Base-by-base conservation (phyloP, 371 early-diverging fungal species). In the Lichtheimia hyalospora region DNA sequence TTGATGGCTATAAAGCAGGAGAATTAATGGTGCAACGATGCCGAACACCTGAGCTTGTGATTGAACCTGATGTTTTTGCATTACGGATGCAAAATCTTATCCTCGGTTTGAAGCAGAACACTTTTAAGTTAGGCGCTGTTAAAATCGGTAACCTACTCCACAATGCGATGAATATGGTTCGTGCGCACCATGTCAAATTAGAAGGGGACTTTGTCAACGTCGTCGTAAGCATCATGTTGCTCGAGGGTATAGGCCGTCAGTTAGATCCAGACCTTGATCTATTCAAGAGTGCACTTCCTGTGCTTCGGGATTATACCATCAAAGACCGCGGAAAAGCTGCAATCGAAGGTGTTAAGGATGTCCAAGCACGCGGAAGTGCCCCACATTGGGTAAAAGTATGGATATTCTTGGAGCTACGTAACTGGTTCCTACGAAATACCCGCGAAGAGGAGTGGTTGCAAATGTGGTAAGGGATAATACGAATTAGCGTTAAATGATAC, bases 201-300 rank as follows among this genome's bases (percentile, higher is more conserved):
- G 97, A 96, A 62, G 94, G 95, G 0, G 96, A 95, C 54, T 98
- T 95, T 81, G 88, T 91, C 28, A 96, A 96, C 71, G 87, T 97
- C 2, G 87, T 92, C 6, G 90, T 98, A 40, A 87, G 92, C 14
- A 89, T 95, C 63, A 82, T 96, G 78, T 74, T 96, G 48, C 67
- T 97, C 12, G 99, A 98, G 73, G 99, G 99, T 0, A 90, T 97
- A 58, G 98, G 97, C 2, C 72, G 95, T 28, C 87, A 88, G 55
- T 69, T 98, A 57, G 90, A 95, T 66, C 94, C 95, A 1, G 88
- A 93, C n/a, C 73, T 96, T 34, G 97, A 98, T 70, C 75, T 98
- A 41, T 83, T 97, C 63, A 88, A 90, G 56, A 90, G 79, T 13
- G 89, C 94, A 0, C 60, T 93, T 41, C 94, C 95, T 1, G 88